phyloP scores from a whole-genome alignment of 179 eudicot genomes.

The Spergularia azorica region DNA sequence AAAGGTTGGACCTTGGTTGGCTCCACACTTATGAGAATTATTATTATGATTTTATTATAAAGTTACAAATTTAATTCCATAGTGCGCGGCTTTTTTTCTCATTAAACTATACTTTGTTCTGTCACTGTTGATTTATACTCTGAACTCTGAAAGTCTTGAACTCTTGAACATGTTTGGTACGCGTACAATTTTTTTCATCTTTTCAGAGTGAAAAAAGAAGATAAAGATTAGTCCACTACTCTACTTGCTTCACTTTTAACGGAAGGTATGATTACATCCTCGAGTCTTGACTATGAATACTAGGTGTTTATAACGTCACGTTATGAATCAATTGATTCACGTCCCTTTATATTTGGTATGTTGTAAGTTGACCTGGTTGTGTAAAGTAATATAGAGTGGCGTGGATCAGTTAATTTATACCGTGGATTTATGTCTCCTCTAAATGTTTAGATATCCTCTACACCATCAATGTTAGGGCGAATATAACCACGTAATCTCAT shows the following conservation, averaged over 20 bases:
- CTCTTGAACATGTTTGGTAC: not conserved
- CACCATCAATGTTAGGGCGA: too few species aligned
- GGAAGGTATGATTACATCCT: not conserved
- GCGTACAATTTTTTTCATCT: not conserved
- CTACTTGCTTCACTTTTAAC: not conserved
- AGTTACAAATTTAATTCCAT: not conserved
- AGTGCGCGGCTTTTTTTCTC: slow-evolving; percentile 9
- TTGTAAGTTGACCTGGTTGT: too few species aligned
- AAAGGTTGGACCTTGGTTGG: slow-evolving; percentile 20
- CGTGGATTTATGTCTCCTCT: too few species aligned
- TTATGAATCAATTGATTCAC: too few species aligned
- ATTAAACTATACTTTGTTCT: not conserved
- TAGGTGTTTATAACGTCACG: too few species aligned
- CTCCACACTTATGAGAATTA: not conserved
- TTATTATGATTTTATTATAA: not conserved
- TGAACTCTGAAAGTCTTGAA: not conserved
- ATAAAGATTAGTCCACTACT: not conserved
- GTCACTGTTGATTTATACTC: slow-evolving; percentile 12
- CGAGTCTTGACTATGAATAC: too few species aligned
- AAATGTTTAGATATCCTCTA: too few species aligned
- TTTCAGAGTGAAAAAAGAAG: not conserved
- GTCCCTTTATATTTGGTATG: too few species aligned
- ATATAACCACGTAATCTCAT: too few species aligned
- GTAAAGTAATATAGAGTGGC: too few species aligned
- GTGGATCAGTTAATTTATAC: too few species aligned